Evolutionary conservation across 306 rosid species (phyloP).

Genomic region (Rosa rugosa): DNA sequence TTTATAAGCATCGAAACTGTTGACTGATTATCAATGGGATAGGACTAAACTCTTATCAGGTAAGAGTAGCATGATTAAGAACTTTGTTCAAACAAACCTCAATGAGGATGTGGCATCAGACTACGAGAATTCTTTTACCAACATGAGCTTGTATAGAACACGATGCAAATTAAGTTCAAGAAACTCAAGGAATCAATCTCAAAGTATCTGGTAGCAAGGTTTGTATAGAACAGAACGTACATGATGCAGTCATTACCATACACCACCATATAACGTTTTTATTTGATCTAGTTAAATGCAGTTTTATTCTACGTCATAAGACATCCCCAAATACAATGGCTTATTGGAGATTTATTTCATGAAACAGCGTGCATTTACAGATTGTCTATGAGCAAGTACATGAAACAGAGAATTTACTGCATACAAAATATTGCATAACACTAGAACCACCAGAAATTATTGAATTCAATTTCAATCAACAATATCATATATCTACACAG

Average conservation of each 20-base stretch:
- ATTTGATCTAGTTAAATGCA: neutral
- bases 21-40: neutral
- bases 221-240: neutral
- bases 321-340: neutral
- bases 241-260: neutral
- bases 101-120: neutral
- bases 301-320: neutral
- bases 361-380: neutral
- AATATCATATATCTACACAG: neutral
- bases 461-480: neutral
- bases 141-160: neutral
- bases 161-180: neutral
- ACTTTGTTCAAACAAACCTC: neutral
- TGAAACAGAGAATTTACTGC: neutral
- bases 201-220: neutral
- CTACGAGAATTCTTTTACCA: neutral
- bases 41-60: neutral
- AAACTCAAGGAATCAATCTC: neutral
- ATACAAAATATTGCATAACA: neutral
- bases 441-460: neutral
- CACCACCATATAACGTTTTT: no score
- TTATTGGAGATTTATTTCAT: neutral
- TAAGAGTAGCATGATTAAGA: neutral
- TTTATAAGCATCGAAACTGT: neutral
- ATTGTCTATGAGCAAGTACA: neutral